These are phyloP conservation scores for Mrakia blollopis DNA, from an alignment of 768 basidiomycete species.

Conservation along the genomic window DNA sequence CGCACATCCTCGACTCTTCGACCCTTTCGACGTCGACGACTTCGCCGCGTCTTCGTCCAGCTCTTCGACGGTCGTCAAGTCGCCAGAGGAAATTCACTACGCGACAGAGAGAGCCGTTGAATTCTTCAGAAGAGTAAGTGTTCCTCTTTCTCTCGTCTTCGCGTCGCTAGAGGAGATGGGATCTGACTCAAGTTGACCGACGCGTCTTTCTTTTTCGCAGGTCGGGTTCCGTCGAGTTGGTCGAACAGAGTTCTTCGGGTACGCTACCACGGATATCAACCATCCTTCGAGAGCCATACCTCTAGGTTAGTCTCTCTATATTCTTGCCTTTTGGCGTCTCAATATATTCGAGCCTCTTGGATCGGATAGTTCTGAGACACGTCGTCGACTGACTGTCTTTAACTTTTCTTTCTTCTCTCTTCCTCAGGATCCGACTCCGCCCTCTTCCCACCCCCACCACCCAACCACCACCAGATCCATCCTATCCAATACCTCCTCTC, in stretches of 20 bases:
- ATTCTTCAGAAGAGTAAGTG: background rate
- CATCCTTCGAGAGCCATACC: background rate
- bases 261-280: background rate
- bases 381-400: background rate
- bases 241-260: background rate
- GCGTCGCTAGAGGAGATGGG: background rate
- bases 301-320: background rate
- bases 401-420: background rate
- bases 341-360: background rate
- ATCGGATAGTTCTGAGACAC: background rate
- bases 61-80: background rate
- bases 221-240: constrained; percentile 10
- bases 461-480: background rate
- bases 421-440: background rate
- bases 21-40: background rate
- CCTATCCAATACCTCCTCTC: background rate
- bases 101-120: background rate
- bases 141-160: background rate
- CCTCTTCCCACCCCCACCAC: background rate
- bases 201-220: background rate
- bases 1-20: background rate
- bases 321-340: too few relatives aligned
- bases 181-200: background rate
- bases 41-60: background rate
- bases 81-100: background rate